These are phyloP conservation scores for Mycosphaerella sp. DNA, from an alignment of 2,329 filamentous ascomycete species.

Conservation along the genomic window DNA sequence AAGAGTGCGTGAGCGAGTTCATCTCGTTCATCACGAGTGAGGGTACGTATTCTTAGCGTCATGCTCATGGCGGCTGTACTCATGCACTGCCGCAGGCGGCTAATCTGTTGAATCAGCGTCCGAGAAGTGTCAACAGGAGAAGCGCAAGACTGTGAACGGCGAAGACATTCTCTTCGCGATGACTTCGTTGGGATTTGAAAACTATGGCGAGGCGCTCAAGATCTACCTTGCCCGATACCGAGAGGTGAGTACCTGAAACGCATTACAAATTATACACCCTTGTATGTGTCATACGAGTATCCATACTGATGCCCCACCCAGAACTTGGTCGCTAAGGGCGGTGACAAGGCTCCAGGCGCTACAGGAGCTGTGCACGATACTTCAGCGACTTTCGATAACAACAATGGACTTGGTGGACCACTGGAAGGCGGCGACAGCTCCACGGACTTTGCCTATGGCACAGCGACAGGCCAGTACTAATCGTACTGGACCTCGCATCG, in stretches of 20 bases:
- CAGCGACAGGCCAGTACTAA: conserved; percentile 15
- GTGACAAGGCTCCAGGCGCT: conserved; percentile 51
- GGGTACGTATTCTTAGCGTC: conserved; percentile 54
- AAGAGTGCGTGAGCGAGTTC: conserved; percentile 99
- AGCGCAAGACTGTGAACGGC: conserved; percentile 97
- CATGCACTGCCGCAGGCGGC: conserved; percentile 14
- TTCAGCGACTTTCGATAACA: conserved; percentile 33
- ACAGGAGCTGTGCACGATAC: conserved; percentile 29
- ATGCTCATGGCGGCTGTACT: conserved; percentile 16
- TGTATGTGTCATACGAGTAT: conserved; percentile 12
- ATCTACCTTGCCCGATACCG: conserved; percentile 97
- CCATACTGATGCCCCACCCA: conserved; percentile 36
- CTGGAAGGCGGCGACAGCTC: conserved; percentile 40
- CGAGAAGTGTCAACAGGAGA: conserved; percentile 99
- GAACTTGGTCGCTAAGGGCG: conserved; percentile 72
- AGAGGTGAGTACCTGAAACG: conserved; percentile 64
- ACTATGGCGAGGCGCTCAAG: conserved; percentile 95
- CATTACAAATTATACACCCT: neutral
- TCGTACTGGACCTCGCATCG: neutral
- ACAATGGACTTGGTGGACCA: conserved; percentile 41
- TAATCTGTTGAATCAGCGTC: conserved; percentile 58
- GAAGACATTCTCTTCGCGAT: conserved; percentile 99
- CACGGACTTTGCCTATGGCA: conserved; percentile 34
- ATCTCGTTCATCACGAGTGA: conserved; percentile 99
- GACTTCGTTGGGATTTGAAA: conserved; percentile 98